These are phyloP conservation scores for Carex kokanica DNA, from an alignment of 176 grass and related monocot species.

Conservation along the genomic window DNA sequence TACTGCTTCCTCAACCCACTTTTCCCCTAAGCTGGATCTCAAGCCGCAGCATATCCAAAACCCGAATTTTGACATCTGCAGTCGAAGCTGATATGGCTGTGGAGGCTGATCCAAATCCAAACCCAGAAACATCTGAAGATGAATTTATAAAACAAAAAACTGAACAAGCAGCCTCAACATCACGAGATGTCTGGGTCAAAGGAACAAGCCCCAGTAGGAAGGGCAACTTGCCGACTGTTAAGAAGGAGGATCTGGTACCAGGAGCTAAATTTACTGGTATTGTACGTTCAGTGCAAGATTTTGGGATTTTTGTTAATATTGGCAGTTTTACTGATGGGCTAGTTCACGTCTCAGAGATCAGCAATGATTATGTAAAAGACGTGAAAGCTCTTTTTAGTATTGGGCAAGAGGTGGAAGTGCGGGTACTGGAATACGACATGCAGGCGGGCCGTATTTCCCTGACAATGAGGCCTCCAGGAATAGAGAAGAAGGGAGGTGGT, in stretches of 20 bases:
- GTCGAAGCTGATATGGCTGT: conserved; percentile 52
- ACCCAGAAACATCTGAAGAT: conserved; percentile 45
- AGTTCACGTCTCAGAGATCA: conserved; percentile 87
- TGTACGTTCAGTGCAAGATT: conserved; percentile 81
- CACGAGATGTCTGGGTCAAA: conserved; percentile 43
- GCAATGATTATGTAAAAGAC: conserved; percentile 76
- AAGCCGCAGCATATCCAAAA: conserved; percentile 30
- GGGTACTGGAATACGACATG: conserved; percentile 67
- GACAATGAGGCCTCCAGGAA: conserved; percentile 65
- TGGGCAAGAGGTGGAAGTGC: conserved; percentile 86
- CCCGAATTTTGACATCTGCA: conserved; percentile 34
- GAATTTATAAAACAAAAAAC: conserved; percentile 38
- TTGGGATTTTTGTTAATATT: conserved; percentile 87
- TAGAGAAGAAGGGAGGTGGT: conserved; percentile 43
- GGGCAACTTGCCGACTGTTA: conserved; percentile 68
- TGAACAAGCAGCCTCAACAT: conserved; percentile 19
- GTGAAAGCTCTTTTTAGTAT: conserved; percentile 69
- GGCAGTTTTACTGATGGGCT: conserved; percentile 82
- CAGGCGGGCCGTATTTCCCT: conserved; percentile 71
- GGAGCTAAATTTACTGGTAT: conserved; percentile 75
- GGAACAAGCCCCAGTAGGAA: conserved; percentile 39
- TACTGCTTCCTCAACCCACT: conserved; percentile 48
- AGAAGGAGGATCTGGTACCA: conserved; percentile 68
- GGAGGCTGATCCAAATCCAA: conserved; percentile 50
- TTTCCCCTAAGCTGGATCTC: conserved; percentile 49